Conservation (phyloP, 371 early-diverging fungal species). For the Apophysomyces sp. region DNA sequence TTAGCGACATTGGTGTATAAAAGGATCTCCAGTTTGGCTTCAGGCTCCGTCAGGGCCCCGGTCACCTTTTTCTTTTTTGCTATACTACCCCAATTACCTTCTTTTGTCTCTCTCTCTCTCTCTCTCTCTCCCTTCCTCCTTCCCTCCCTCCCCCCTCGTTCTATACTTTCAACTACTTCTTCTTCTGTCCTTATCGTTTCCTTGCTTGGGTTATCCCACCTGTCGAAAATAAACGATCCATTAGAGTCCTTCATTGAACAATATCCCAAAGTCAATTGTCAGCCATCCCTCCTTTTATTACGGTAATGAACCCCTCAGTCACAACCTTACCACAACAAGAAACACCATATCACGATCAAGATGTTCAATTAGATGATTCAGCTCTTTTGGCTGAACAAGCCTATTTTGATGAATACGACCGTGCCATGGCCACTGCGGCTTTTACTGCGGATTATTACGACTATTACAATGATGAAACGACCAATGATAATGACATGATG, state of each 20-base stretch:
- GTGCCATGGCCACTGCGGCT: constrained; percentile 23
- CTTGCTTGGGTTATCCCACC: background rate
- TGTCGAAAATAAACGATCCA: too few relatives aligned
- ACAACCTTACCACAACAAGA: background rate
- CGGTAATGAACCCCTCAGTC: background rate
- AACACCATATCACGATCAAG: background rate
- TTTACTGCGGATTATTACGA: constrained; percentile 25
- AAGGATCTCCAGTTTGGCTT: background rate
- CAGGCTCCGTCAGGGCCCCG: background rate
- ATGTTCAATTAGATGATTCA: background rate
- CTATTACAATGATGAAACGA: background rate
- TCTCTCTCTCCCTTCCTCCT: background rate
- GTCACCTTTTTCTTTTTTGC: constrained; percentile 6
- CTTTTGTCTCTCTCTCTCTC: constrained; percentile 1
- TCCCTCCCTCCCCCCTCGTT: background rate
- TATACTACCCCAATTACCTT: constrained; percentile 1
- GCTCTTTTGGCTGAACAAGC: constrained; percentile 10
- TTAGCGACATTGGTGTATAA: too few relatives aligned
- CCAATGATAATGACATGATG: background rate
- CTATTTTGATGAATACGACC: constrained; percentile 36
- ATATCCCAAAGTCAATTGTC: too few relatives aligned
- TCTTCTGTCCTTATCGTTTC: background rate
- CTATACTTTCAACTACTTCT: background rate
- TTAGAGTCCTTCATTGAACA: too few relatives aligned
- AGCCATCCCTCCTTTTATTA: background rate